Base-by-base conservation (phyloP, 495 filamentous ascomycete species). In the Penicillium pulvis region DNA sequence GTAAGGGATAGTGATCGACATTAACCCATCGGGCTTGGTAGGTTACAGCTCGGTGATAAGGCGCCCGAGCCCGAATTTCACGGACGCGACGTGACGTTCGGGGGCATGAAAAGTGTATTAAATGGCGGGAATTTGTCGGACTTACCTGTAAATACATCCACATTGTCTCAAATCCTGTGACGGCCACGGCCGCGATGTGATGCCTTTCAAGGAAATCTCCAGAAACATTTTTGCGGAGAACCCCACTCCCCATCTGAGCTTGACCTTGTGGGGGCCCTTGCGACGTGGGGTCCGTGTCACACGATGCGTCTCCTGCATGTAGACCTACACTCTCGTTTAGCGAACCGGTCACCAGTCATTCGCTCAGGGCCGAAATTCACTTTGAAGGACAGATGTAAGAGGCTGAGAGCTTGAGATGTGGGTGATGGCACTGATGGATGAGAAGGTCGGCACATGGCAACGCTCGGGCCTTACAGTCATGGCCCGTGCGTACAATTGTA, bases 1-100 rank as follows among this genome's bases (percentile, higher is more conserved):
- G 33, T 43, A 36, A 58, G 0, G 44, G 19, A 50, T 41, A 41
- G n/a, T 8, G 57, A 59, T 54, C 50, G 57, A 50, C 51, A 50
- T 23, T 41, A 23, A 24, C 1, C 28, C 39, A 30, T 57, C 36
- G 20, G 51, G 12, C 41, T 35, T 19, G 44, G 12, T 17, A 30
- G 45, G 46, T 49, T 31, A 49, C 46, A 49, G 1, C 16, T 49
- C 46, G 46, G 46, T 17, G 23, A 23, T 36, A 39, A 39, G 30
- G 30, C 17, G 35, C 14, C 48, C 20, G 33, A 39, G 10, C n/a
- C 50, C 31, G 33, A 52, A 24, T 8, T 19, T 30, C 10, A 11
- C 31, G 11, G 31, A 19, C 17, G 11, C 1, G 26, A 4, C 24
- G 6, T 28, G n/a, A n/a, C n/a, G n/a, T n/a, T n/a, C n/a, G 31